phyloP scores from a whole-genome alignment of 208 protist genomes.

The Leishmania martiniquensis region DNA sequence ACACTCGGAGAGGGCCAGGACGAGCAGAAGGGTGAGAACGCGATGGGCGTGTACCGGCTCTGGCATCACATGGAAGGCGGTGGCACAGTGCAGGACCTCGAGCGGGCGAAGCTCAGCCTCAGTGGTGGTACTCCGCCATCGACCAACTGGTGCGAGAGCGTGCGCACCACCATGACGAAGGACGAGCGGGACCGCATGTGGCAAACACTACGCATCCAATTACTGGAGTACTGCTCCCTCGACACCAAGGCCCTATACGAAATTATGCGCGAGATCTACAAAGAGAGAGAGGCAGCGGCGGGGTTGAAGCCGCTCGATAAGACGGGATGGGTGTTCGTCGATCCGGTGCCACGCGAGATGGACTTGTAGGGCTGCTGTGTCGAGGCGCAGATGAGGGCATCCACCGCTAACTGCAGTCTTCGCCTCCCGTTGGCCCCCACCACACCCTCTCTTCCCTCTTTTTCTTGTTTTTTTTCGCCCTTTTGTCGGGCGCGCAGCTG shows the following conservation, averaged over 20 bases:
- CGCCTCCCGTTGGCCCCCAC: too few relatives aligned
- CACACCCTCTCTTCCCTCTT: too few relatives aligned
- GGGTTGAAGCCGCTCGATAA: conserved; percentile 64
- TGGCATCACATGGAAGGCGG: conserved; percentile 91
- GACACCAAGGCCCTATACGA: conserved; percentile 89
- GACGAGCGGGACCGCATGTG: conserved; percentile 73
- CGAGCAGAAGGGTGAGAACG: conserved; percentile 87
- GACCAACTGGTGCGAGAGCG: conserved; percentile 6
- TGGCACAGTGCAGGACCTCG: conserved; percentile 72
- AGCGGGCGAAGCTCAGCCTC: conserved; percentile 26
- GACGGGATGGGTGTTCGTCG: conserved; percentile 79
- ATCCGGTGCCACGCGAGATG: conserved; percentile 63
- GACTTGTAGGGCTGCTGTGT: conserved; percentile 34
- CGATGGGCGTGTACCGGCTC: conserved; percentile 88
- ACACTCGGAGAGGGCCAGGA: conserved; percentile 29
- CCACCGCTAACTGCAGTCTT: too few relatives aligned
- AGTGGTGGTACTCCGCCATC: not conserved
- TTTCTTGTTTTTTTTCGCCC: too few relatives aligned
- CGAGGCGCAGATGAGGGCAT: too few relatives aligned
- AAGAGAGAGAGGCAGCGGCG: conserved; percentile 53
- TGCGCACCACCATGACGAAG: conserved; percentile 32
- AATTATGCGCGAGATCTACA: conserved; percentile 87
- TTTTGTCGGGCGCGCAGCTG: not conserved
- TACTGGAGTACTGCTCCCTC: conserved; percentile 92
- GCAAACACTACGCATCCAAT: conserved; percentile 79